Base-by-base conservation (phyloP, 2,329 filamentous ascomycete species). In the Alternaria hordeiaustralica region DNA sequence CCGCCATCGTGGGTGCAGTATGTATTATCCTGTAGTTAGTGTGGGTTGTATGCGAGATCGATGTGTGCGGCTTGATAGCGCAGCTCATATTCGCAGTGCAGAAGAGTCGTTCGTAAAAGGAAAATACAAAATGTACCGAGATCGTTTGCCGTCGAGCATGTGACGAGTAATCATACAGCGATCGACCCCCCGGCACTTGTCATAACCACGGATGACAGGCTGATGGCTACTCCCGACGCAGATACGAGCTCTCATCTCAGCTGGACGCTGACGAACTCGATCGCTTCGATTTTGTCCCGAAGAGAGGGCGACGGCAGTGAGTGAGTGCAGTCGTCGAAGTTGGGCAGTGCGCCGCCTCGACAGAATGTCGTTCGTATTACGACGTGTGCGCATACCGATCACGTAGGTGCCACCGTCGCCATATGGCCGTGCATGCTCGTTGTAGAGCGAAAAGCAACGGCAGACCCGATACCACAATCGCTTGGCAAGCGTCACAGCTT, bases 1-100 rank as follows among this genome's bases (percentile, higher is more conserved):
- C 75, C 74, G 71, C 67, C 70, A 73, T 74, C 61, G 70, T 75
- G 75, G 74, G 66, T 71, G 68, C 60, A 65, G 66, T 67, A 62
- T 69, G 66, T 67, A 61, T 69, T 63, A 57, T 67, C 70, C 72
- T 71, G 70, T 75, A 69, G 58, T 70, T 64, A 66, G 60, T 71
- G 72, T 68, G 72, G 69, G 66, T 66, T 49, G 54, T 23, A 50
- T 23, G 51, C 54, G 58, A 44, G 45, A 45, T 41, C 33, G 60
- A 30, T 57, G 26, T 45, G 26, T 51, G 49, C 60, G 25, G 30
- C 47, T 18, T n/a, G n/a, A 41, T 41, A 41, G 15, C 36, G 15
- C 36, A 41, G 36, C 36, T 41, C 36, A 21, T 54, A n/a, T 46
- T 53, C 23, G 55, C 41, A 36, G n/a, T 21, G 46, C 28, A 43